Conservation (phyloP, 73 alveolate species). For the Paramecium bursaria region DNA sequence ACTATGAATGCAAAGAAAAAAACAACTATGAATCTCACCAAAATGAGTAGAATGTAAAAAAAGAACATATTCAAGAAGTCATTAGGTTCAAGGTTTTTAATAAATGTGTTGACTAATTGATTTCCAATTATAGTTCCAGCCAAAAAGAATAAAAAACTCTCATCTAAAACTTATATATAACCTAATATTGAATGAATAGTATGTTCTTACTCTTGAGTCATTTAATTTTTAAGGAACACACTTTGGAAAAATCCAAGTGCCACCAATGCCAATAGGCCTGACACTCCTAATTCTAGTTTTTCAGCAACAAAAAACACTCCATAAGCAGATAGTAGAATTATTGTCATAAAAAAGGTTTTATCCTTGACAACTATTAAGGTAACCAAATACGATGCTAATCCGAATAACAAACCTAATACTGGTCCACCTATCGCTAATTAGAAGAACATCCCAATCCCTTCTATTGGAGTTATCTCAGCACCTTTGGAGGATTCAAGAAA, state of each 20-base stretch:
- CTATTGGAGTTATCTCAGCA: constrained; percentile 57
- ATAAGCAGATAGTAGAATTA: background rate
- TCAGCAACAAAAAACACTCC: constrained; percentile 11
- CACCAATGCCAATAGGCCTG: constrained; percentile 24
- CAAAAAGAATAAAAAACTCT: constrained; percentile 5
- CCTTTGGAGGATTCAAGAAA: constrained; percentile 69
- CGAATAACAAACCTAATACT: constrained; percentile 67
- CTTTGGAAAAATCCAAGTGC: constrained; percentile 11
- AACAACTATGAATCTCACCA: background rate
- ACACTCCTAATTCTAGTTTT: background rate
- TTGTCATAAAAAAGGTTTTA: background rate
- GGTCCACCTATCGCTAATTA: constrained; percentile 76
- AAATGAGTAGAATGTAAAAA: constrained; percentile 2
- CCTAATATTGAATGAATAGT: constrained; percentile 23
- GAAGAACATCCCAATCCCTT: constrained; percentile 47
- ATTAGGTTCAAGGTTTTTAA: background rate
- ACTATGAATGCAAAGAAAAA: background rate
- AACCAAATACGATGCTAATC: background rate
- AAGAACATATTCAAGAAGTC: constrained; percentile 10
- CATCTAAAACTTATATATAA: constrained; percentile 1
- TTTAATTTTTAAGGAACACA: background rate
- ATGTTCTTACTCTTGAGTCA: constrained; percentile 3
- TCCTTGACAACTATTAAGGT: background rate
- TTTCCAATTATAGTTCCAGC: constrained; percentile 2
- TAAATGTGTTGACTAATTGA: background rate